Evolutionary conservation across 2,329 filamentous ascomycete species (phyloP), one percentile per base, ranked within the genome.

Genomic region (Cercospora citrullina): DNA sequence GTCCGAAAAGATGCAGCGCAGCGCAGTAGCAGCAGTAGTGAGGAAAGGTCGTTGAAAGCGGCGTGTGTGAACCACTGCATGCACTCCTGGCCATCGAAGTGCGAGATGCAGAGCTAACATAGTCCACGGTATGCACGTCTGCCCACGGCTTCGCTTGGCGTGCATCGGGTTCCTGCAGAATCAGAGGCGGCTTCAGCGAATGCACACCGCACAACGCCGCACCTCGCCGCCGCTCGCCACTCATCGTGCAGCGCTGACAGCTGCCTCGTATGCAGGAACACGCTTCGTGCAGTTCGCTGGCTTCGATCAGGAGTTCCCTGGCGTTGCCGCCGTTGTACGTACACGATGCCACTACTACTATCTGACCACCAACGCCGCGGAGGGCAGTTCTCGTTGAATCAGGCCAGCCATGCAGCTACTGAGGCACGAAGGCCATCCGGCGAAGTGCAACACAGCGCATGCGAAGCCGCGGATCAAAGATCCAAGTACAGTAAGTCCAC

Each of bases 41-140:
- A 48, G 7, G n/a, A 26, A 42, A 26, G 58, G 18, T 39, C 31
- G 51, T 28, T 42, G 12, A 42, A 57, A 39, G 33, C 33, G 33
- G 33, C 33, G 57, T 33, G 62, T 58, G 10, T 64, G 21, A 55
- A 64, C 45, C 51, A 58, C 51, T 64, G 62, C 62, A 64, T 64
- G 62, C 53, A 57, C 62, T 64, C 62, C 62, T 64, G 62, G 30
- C 16, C 62, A 58, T 58, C 60, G 39, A 63, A 31, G 36, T 12
- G 42, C 57, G 57, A 60, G 28, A 60, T 63, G 60, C 39, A 63
- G 60, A 39, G 60, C 60, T 48, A 63, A 31, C 33, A 36, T 21
- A 26, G 36, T 42, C 36, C n/a, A 42, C 36, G 36, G 16, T 42
- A 42, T 42, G 45, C 45, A 51, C 45, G 45, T 51, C 45, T 51